phyloP scores from a whole-genome alignment of 371 early-diverging fungal species.

The Ordospora colligata region DNA sequence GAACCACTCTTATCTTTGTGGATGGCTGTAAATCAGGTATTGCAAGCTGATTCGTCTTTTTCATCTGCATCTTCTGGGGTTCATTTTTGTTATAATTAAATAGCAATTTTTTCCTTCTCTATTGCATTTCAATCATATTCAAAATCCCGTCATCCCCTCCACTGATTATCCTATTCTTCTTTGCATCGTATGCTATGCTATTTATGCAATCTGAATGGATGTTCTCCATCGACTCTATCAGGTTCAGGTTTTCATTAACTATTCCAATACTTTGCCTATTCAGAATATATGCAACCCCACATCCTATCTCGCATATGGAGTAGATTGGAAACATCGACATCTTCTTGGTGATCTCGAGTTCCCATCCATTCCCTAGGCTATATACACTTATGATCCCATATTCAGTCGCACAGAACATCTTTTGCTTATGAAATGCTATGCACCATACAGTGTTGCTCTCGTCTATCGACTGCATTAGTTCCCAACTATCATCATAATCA shows the following conservation, averaged over 20 bases:
- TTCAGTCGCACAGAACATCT: constrained; percentile 32
- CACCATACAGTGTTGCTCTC: constrained; percentile 46
- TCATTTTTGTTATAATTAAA: not conserved
- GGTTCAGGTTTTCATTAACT: not conserved
- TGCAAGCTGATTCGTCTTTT: constrained; percentile 33
- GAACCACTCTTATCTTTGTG: constrained; percentile 1
- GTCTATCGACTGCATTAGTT: constrained; percentile 43
- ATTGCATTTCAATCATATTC: not conserved
- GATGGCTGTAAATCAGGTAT: constrained; percentile 9
- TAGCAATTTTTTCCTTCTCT: constrained; percentile 21
- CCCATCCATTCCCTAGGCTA: constrained; percentile 30
- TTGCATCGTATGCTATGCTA: constrained; percentile 4
- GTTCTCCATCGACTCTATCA: constrained; percentile 2
- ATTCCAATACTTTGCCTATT: constrained; percentile 22
- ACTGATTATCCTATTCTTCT: constrained; percentile 6
- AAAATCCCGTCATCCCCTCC: constrained; percentile 18
- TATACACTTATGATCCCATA: constrained; percentile 41
- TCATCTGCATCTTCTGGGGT: not conserved
- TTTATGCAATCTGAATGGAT: constrained; percentile 15
- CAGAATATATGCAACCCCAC: not conserved
- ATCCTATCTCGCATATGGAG: not conserved
- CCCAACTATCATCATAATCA: constrained; percentile 32
- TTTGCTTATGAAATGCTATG: constrained; percentile 10
- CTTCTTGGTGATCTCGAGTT: not conserved
- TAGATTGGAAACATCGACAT: constrained; percentile 30